These are phyloP conservation scores for Blastomyces emzantsi DNA, from an alignment of 2,329 filamentous ascomycete genomes.

Conservation along the genomic window DNA sequence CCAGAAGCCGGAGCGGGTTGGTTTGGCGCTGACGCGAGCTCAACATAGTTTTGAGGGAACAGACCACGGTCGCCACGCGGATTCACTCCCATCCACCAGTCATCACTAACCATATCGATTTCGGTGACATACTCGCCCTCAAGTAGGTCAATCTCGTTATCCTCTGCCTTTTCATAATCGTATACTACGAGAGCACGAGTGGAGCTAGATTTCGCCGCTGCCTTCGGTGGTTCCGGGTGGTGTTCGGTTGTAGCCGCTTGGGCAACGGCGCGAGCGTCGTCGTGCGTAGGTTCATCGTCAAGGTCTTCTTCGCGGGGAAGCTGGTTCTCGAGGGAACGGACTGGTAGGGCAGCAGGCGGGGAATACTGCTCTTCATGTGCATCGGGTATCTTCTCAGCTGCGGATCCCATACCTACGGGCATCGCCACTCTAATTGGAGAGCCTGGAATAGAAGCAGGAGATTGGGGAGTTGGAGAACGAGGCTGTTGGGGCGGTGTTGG, in stretches of 20 bases:
- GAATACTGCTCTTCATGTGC: conserved; percentile 35
- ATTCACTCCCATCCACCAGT: conserved; percentile 99
- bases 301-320: conserved; percentile 57
- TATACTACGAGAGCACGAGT: conserved; percentile 75
- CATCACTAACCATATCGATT: conserved; percentile 95
- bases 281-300: conserved; percentile 54
- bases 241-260: conserved; percentile 45
- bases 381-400: conserved; percentile 36
- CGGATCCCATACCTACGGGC: conserved; percentile 61
- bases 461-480: conserved; percentile 34
- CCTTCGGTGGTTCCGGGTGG: conserved; percentile 36
- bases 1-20: conserved; percentile 28
- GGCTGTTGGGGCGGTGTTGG: conserved; percentile 39
- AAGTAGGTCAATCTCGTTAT: conserved; percentile 85
- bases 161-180: conserved; percentile 95
- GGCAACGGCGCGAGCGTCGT: conserved; percentile 52
- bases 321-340: conserved; percentile 52
- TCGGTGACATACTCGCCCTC: conserved; percentile 84
- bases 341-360: conserved; percentile 46
- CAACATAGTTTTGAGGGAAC: conserved; percentile 97
- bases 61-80: conserved; percentile 71
- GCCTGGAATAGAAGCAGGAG: conserved; percentile 42
- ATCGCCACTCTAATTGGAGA: conserved; percentile 82
- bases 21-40: conserved; percentile 49
- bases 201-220: conserved; percentile 38